Conservation (phyloP, 495 filamentous ascomycete genomes). For the Talaromyces borbonicus region DNA sequence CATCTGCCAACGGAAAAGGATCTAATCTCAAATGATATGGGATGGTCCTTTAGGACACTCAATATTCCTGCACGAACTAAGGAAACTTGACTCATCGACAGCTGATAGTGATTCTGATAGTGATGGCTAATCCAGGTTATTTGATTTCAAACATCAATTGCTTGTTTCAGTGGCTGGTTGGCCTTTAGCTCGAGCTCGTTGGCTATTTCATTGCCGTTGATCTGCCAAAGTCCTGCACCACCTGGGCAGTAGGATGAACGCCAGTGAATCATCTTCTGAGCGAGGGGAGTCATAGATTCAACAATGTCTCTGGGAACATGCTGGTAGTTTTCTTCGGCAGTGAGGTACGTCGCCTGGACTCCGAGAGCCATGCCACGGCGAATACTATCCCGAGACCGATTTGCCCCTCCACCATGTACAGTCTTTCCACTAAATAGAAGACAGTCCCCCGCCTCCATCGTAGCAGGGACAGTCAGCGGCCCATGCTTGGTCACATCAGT, state of each 20-base stretch:
- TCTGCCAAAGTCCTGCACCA: not conserved
- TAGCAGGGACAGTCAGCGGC: not conserved
- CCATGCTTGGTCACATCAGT: too few relatives aligned
- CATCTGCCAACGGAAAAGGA: too few relatives aligned
- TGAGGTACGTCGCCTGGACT: not conserved
- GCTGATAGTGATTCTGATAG: too few relatives aligned
- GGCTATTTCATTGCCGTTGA: not conserved
- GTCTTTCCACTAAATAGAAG: not conserved
- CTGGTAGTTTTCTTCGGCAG: not conserved
- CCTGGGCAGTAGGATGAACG: not conserved
- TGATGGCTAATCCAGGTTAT: too few relatives aligned
- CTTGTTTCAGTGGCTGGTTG: not conserved
- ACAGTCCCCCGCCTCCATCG: not conserved
- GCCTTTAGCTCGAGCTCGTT: not conserved
- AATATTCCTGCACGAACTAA: too few relatives aligned
- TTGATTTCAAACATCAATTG: too few relatives aligned
- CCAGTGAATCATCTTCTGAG: conserved; percentile 1
- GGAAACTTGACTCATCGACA: too few relatives aligned
- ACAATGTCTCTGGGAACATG: conserved; percentile 1
- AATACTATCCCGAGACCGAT: not conserved
- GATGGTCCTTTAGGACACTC: too few relatives aligned
- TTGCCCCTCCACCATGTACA: not conserved
- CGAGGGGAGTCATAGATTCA: not conserved
- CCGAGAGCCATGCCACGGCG: not conserved
- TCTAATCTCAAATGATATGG: too few relatives aligned